These are phyloP conservation scores for Pythium guiyangense DNA, from an alignment of 352 stramenopile genomes.

Conservation along the genomic window DNA sequence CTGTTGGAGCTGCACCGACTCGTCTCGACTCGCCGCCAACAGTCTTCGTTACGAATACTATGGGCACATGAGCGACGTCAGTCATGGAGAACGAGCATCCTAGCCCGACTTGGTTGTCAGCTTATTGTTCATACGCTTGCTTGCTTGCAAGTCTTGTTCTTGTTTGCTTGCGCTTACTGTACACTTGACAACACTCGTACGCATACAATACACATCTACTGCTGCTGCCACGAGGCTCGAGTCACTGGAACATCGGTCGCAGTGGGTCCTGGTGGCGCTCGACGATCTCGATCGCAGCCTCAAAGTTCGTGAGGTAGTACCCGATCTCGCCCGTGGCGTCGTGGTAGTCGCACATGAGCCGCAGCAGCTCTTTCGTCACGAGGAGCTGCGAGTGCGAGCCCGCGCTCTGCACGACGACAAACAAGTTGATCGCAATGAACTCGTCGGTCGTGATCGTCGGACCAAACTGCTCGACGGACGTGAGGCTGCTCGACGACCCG, in stretches of 20 bases:
- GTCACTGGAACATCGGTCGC: constrained; percentile 25
- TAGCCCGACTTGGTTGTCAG: too few species aligned
- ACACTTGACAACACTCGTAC: neutral
- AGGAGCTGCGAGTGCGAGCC: constrained; percentile 34
- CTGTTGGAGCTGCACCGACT: too few species aligned
- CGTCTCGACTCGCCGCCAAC: too few species aligned
- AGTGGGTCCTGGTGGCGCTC: constrained; percentile 36
- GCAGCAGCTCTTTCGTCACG: constrained; percentile 48
- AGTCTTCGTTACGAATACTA: too few species aligned
- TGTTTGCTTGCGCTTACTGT: neutral
- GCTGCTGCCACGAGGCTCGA: neutral
- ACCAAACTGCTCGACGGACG: constrained; percentile 31
- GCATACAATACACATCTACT: neutral
- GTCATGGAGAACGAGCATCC: too few species aligned
- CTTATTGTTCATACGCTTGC: too few species aligned
- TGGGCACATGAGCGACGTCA: too few species aligned
- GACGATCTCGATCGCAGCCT: constrained; percentile 57
- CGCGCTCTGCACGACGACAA: constrained; percentile 42
- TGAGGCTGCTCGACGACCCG: constrained; percentile 23
- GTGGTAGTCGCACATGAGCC: constrained; percentile 49
- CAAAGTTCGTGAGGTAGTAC: constrained; percentile 72
- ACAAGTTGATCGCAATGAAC: constrained; percentile 60
- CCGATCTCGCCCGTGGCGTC: constrained; percentile 62
- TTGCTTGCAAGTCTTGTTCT: too few species aligned
- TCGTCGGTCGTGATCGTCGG: constrained; percentile 58